Percentiles rank a stretch among this genome's conserved stretches.
phyloP scores from a whole-genome alignment of 2,329 filamentous ascomycete species.

The Stromatinia cepivora region DNA sequence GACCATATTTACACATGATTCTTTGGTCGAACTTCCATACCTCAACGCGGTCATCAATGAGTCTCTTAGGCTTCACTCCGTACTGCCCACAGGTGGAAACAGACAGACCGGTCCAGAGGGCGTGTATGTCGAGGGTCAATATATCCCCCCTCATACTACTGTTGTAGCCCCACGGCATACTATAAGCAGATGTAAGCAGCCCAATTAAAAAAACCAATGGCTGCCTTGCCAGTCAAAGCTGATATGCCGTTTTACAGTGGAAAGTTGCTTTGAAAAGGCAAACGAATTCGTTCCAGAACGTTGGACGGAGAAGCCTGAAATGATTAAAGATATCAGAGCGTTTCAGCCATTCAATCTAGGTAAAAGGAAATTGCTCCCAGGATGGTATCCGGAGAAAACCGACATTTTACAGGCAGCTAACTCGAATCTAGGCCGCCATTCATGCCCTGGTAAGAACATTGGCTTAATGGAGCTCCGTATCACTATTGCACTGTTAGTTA shows the following conservation, averaged over 20 bases:
- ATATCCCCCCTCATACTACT: not conserved
- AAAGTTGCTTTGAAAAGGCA: too few relatives aligned
- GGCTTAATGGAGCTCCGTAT: too few relatives aligned
- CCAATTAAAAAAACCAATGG: too few relatives aligned
- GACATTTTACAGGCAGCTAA: too few relatives aligned
- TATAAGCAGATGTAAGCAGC: not conserved
- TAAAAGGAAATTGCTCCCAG: not conserved
- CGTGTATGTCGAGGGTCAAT: not conserved
- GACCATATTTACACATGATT: too few relatives aligned
- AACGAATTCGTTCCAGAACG: constrained; percentile 24
- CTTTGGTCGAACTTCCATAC: constrained; percentile 1
- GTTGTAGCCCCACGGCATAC: not conserved
- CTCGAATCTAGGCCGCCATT: too few relatives aligned
- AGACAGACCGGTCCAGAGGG: not conserved
- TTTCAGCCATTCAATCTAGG: not conserved
- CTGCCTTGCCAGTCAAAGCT: too few relatives aligned
- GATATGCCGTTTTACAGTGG: too few relatives aligned
- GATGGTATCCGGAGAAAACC: too few relatives aligned
- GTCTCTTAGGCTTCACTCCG: not conserved
- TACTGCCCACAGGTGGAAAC: not conserved
- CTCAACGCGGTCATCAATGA: constrained; percentile 3
- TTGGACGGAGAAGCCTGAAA: constrained; percentile 19
- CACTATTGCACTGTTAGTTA: too few relatives aligned
- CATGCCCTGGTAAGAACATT: too few relatives aligned
- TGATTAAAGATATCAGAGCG: constrained; percentile 1